phyloP scores from a whole-genome alignment of 306 rosid species.

The Cicer cuneatum region DNA sequence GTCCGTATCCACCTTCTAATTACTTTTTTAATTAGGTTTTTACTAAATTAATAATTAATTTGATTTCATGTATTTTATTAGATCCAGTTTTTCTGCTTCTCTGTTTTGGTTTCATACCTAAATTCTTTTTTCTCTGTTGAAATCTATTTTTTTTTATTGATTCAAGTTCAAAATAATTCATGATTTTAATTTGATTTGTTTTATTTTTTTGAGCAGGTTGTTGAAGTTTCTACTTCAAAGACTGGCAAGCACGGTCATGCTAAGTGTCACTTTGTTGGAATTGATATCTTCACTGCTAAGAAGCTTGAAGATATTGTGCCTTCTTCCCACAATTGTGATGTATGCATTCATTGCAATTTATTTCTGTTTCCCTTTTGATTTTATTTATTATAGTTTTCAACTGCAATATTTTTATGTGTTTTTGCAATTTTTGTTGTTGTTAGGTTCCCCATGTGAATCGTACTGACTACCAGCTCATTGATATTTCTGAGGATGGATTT shows the following conservation, averaged over 20 bases:
- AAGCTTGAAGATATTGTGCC: conserved; percentile 80
- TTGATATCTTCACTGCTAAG: conserved; percentile 72
- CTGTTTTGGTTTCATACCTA: not conserved
- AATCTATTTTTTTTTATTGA: not conserved
- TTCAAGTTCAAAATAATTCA: not conserved
- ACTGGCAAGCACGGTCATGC: conserved; percentile 58
- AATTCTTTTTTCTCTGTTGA: not conserved
- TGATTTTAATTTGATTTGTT: not conserved
- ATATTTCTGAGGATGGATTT: conserved; percentile 63
- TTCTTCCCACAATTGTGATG: conserved; percentile 83
- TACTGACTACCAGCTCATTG: conserved; percentile 63
- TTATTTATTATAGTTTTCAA: not conserved
- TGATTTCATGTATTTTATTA: not conserved
- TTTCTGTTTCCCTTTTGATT: conserved; percentile 20
- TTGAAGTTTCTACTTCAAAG: conserved; percentile 54
- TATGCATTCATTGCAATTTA: conserved; percentile 25
- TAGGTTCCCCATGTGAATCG: conserved; percentile 85
- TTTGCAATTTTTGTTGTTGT: not conserved
- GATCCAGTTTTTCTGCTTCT: conserved; percentile 1
- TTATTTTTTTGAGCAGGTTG: conserved; percentile 38
- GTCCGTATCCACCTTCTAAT: conserved; percentile 13
- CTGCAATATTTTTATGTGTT: not conserved
- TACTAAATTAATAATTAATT: not conserved
- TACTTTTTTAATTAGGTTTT: not conserved
- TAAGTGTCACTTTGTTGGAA: conserved; percentile 76